Percentiles rank a stretch among this genome's conserved stretches.
Conservation (phyloP, 257 asterid species). For the Fraxinus quadrangulata region DNA sequence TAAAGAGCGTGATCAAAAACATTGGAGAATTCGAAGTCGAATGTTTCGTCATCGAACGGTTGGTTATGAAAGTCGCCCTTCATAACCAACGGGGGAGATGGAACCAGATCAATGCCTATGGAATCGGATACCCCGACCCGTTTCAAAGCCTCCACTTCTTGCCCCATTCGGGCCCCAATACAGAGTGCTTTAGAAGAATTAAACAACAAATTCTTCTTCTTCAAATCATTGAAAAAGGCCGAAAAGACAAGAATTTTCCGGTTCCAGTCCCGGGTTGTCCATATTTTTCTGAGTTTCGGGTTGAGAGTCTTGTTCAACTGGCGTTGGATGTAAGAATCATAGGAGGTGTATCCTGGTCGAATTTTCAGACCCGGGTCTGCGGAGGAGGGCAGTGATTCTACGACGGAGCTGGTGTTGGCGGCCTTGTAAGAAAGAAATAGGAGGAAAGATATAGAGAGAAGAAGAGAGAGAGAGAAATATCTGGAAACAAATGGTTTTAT, state of each 20-base stretch:
- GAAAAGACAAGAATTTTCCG: conserved; percentile 58
- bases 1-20: conserved; percentile 75
- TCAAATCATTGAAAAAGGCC: conserved; percentile 47
- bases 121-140: conserved; percentile 64
- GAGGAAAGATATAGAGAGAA: conserved; percentile 35
- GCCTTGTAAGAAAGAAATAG: conserved; percentile 32
- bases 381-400: conserved; percentile 12
- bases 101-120: conserved; percentile 67
- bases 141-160: conserved; percentile 67
- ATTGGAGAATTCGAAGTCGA: conserved; percentile 68
- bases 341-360: conserved; percentile 61
- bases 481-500: conserved; percentile 30
- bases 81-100: conserved; percentile 65
- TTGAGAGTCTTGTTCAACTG: conserved; percentile 76
- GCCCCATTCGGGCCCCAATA: conserved; percentile 73
- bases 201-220: conserved; percentile 28
- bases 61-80: conserved; percentile 68
- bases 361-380: conserved; percentile 47
- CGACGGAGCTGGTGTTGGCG: neutral
- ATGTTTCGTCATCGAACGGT: conserved; percentile 53
- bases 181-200: conserved; percentile 52
- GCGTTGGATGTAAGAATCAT: conserved; percentile 55
- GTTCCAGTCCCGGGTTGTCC: conserved; percentile 76
- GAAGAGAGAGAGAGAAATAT: conserved; percentile 32
- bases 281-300: conserved; percentile 53